A percentile compares a stretch with the other conserved stretches of the same genome.
Evolutionary conservation across 345 rosid species (phyloP).

Genomic region (Moringa oleifera): DNA sequence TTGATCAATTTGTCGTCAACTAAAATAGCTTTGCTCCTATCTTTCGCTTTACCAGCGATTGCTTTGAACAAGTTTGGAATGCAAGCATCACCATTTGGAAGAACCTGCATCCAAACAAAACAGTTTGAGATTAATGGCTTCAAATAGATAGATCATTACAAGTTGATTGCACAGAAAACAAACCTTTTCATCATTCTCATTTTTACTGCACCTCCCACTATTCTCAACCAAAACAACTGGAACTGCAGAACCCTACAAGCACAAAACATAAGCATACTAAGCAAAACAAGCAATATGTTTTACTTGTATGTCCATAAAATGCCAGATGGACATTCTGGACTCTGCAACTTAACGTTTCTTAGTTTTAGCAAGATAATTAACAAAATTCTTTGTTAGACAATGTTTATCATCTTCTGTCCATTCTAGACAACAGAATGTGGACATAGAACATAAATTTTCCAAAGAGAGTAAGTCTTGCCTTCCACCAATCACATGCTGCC

Average conservation of each 20-base stretch:
- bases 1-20: constrained; percentile 70
- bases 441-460: too few species aligned
- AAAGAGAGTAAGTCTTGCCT: too few species aligned
- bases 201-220: constrained; percentile 85
- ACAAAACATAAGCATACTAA: constrained; percentile 10
- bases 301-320: not conserved
- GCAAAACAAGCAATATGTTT: not conserved
- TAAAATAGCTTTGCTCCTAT: constrained; percentile 41
- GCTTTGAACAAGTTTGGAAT: constrained; percentile 60
- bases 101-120: constrained; percentile 34
- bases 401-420: too few species aligned
- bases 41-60: constrained; percentile 57
- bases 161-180: constrained; percentile 9
- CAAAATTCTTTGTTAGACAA: too few species aligned
- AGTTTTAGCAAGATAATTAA: too few species aligned
- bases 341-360: not conserved
- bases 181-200: constrained; percentile 73
- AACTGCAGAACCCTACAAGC: constrained; percentile 42
- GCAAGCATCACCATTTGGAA: constrained; percentile 69
- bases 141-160: constrained; percentile 1
- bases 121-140: constrained; percentile 9
- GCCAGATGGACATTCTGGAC: not conserved
- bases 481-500: too few species aligned
- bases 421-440: too few species aligned
- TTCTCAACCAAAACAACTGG: constrained; percentile 70